Evolutionary conservation across 2,329 filamentous ascomycete species (phyloP).

Genomic region (Alternaria burnsii): DNA sequence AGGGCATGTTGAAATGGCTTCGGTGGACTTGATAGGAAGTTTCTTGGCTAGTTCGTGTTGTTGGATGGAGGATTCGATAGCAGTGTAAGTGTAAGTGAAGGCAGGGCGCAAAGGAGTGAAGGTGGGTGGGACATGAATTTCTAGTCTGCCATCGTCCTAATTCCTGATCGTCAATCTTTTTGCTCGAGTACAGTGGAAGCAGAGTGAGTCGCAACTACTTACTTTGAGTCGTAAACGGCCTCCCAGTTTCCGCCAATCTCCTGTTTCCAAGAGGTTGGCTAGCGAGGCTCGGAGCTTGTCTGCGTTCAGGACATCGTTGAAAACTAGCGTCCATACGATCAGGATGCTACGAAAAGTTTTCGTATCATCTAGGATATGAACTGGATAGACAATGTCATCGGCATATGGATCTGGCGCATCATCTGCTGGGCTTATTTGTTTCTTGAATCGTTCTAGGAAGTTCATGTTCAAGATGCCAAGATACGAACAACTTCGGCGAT

Average conservation of each 20-base stretch:
- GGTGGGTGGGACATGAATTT: background rate
- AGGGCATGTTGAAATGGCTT: background rate
- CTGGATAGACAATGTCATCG: slow-evolving; percentile 27
- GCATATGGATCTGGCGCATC: background rate
- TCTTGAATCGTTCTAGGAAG: background rate
- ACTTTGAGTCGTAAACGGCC: background rate
- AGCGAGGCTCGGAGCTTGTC: slow-evolving; percentile 51
- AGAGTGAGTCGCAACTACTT: background rate
- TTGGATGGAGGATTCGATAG: background rate
- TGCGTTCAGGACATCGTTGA: slow-evolving; percentile 59
- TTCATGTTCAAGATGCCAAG: background rate
- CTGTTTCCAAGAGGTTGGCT: slow-evolving; percentile 10
- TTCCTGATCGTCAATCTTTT: too few relatives aligned
- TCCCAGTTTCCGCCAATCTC: background rate
- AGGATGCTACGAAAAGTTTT: slow-evolving; percentile 23
- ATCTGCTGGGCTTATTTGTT: background rate
- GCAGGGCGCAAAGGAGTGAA: background rate
- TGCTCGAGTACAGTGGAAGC: too few relatives aligned
- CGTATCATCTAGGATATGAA: slow-evolving; percentile 30
- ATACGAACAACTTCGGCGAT: background rate
- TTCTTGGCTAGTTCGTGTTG: background rate
- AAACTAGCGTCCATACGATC: slow-evolving; percentile 48
- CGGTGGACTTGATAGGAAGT: background rate
- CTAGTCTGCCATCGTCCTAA: too few relatives aligned
- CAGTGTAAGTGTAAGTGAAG: background rate